Evolutionary conservation across 202 grass and related monocot species (phyloP), one percentile per base, ranked within the genome.

Genomic region (Brachypodium distachyon): DNA sequence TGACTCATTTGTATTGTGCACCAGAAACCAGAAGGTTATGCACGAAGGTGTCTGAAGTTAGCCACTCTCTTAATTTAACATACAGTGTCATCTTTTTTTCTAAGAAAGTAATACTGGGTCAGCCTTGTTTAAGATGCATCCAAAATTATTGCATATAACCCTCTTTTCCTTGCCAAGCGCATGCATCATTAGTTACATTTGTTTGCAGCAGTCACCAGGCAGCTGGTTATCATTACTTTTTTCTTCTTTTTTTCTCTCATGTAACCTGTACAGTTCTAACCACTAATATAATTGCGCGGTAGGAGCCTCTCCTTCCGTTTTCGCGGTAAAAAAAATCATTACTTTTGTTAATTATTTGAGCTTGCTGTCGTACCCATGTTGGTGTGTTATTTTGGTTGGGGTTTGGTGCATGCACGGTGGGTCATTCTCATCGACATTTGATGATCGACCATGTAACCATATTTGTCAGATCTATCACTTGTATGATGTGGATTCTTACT

Each of bases 11-110:
- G 26, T 70, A 29, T 72, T 44, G 13, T 72, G 55, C 5, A 13
- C 37, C 18, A 74, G 48, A 46, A 77, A 68, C 46, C n/a, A 54
- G 43, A 71, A 74, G 9, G 50, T 46, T 78, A 51, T 70, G 17
- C 14, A 61, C 18, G 42, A 69, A 72, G 52, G 18, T 40, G 25
- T 44, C 36, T 74, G 51, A 33, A 33, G 32, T 3, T 47, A 31
- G 8, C 18, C 61, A 74, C 61, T 80, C 23, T 60, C 16, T 34
- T 19, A 49, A 52, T 13, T n/a, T n/a, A n/a, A n/a, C n/a, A n/a
- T n/a, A n/a, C n/a, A n/a, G n/a, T n/a, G n/a, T n/a, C n/a, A n/a
- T n/a, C n/a, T n/a, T 49, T 61, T 49, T 43, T 36, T 18, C 8
- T 9, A 47, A 77, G 32, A 54, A 76, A 41, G 57, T 16, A 18